These are phyloP conservation scores for Chrysoporthe deuterocubensis DNA, from an alignment of 2,329 filamentous ascomycete species.

Conservation along the genomic window DNA sequence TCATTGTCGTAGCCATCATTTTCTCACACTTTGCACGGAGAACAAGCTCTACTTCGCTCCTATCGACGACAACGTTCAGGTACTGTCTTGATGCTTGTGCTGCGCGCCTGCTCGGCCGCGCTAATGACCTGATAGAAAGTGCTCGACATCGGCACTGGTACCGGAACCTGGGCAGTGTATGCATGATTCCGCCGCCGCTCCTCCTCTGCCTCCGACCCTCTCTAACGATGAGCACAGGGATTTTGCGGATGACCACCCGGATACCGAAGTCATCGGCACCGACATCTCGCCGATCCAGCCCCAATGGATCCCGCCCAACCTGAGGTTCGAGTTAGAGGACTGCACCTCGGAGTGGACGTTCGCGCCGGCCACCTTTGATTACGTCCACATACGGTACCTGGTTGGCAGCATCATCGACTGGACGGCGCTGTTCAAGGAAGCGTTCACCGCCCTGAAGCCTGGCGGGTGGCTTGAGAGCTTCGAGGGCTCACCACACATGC, in stretches of 20 bases:
- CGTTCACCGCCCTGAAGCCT: slow-evolving; percentile 55
- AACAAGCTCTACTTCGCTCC: slow-evolving; percentile 36
- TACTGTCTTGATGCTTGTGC: not conserved
- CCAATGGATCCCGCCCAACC: slow-evolving; percentile 58
- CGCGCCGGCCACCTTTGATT: slow-evolving; percentile 53
- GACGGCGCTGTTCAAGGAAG: slow-evolving; percentile 51
- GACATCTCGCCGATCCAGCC: slow-evolving; percentile 64
- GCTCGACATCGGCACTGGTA: slow-evolving; percentile 59
- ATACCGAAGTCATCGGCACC: slow-evolving; percentile 53
- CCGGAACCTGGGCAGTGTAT: slow-evolving; percentile 53
- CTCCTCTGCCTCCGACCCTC: not conserved
- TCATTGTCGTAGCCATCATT: slow-evolving; percentile 33
- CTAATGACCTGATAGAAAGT: slow-evolving; percentile 34
- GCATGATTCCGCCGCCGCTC: not conserved
- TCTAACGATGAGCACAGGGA: slow-evolving; percentile 45
- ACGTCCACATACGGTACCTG: slow-evolving; percentile 60
- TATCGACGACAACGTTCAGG: slow-evolving; percentile 30
- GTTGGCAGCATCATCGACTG: slow-evolving; percentile 58
- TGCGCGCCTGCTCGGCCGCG: too few species aligned
- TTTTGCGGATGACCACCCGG: slow-evolving; percentile 47
- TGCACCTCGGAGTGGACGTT: slow-evolving; percentile 56
- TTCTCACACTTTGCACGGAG: slow-evolving; percentile 32
- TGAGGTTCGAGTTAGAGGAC: slow-evolving; percentile 63
- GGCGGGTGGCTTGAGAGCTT: slow-evolving; percentile 46
- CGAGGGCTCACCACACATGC: slow-evolving; percentile 30